Evolutionary conservation across 2,329 filamentous ascomycete species (phyloP).

Genomic region (Gyromitra esculenta): DNA sequence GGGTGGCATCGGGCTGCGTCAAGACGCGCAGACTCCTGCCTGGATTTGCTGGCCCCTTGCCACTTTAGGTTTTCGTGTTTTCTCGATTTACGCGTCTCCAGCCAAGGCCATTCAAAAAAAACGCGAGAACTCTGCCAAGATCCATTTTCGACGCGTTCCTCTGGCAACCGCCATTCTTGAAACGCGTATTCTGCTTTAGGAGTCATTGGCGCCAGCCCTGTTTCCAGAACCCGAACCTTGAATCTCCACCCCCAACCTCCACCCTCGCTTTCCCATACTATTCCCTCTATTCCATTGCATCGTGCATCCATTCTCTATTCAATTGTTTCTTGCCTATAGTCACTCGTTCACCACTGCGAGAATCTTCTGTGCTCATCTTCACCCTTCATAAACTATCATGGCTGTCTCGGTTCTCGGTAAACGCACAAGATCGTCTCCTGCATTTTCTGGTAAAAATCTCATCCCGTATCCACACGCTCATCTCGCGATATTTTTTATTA

Average conservation of each 20-base stretch:
- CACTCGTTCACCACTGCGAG: constrained; percentile 21
- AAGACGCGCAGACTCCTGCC: constrained; percentile 16
- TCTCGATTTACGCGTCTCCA: constrained; percentile 30
- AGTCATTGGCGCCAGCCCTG: not conserved
- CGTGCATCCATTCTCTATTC: constrained; percentile 35
- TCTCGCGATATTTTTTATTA: constrained; percentile 11
- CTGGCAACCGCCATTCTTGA: constrained; percentile 36
- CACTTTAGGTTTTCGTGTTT: constrained; percentile 3
- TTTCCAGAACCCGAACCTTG: constrained; percentile 2
- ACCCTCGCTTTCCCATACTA: not conserved
- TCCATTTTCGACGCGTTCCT: constrained; percentile 44
- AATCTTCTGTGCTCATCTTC: not conserved
- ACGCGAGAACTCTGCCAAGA: constrained; percentile 40
- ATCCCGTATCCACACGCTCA: not conserved
- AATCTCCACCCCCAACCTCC: constrained; percentile 17
- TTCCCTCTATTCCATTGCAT: not conserved
- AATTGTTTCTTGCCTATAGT: constrained; percentile 12
- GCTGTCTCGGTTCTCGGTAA: constrained; percentile 47
- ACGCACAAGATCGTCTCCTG: constrained; percentile 42
- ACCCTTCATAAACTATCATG: constrained; percentile 22
- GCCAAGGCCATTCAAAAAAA: constrained; percentile 14
- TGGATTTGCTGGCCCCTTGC: not conserved
- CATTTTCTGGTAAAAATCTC: constrained; percentile 28
- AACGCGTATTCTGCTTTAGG: constrained; percentile 36
- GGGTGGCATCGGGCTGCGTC: constrained; percentile 6